These are phyloP conservation scores for Daldinia eschscholtzii DNA, from an alignment of 2,329 filamentous ascomycete genomes.

Conservation along the genomic window DNA sequence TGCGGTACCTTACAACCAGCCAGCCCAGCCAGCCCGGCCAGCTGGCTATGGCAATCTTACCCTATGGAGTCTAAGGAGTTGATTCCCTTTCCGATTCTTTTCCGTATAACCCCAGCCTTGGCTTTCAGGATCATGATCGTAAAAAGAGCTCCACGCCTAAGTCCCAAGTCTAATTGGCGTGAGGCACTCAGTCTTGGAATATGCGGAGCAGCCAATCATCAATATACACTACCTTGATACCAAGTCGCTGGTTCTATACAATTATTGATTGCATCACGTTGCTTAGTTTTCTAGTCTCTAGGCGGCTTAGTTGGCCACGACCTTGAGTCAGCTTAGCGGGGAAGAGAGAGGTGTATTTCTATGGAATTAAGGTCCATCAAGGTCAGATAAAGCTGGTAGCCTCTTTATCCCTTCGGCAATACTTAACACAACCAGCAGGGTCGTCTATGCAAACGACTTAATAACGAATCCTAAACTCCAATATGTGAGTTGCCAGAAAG, in stretches of 20 bases:
- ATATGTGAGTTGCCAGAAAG: background rate
- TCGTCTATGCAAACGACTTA: background rate
- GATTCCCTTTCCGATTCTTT: slow-evolving; percentile 42
- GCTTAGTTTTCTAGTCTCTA: slow-evolving; percentile 32
- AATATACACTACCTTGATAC: slow-evolving; percentile 35
- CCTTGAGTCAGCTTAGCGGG: slow-evolving; percentile 42
- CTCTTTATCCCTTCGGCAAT: slow-evolving; percentile 3
- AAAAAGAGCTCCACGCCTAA: slow-evolving; percentile 40
- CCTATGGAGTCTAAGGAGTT: slow-evolving; percentile 35
- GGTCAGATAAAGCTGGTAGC: slow-evolving; percentile 16
- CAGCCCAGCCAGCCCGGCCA: slow-evolving; percentile 11
- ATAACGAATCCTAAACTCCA: background rate
- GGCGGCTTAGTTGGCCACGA: slow-evolving; percentile 39
- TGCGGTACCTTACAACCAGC: slow-evolving; percentile 14
- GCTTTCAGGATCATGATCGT: slow-evolving; percentile 41
- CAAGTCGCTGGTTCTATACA: slow-evolving; percentile 39
- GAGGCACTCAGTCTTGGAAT: slow-evolving; percentile 40
- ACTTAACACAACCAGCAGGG: slow-evolving; percentile 5
- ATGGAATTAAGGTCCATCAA: slow-evolving; percentile 22
- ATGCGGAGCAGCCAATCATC: slow-evolving; percentile 48
- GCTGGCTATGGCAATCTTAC: slow-evolving; percentile 23
- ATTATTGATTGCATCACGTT: slow-evolving; percentile 38
- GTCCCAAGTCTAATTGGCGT: slow-evolving; percentile 39
- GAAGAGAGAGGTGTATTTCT: slow-evolving; percentile 13
- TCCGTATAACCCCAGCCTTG: slow-evolving; percentile 42